Conservation (phyloP, 2,329 filamentous ascomycete genomes). For the Penicillium sumatraense region DNA sequence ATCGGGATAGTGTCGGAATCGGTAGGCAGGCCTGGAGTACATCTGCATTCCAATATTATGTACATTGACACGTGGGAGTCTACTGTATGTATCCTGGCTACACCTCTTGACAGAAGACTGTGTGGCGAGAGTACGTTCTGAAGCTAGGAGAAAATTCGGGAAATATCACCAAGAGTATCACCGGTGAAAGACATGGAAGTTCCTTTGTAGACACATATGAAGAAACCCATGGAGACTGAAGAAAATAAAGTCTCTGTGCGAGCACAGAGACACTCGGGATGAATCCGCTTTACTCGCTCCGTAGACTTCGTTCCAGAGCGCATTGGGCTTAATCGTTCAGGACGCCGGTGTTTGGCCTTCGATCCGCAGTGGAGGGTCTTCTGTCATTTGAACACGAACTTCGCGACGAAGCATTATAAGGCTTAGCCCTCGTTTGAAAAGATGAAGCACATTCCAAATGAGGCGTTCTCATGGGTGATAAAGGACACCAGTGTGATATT, state of each 20-base stretch:
- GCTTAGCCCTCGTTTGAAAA: not conserved
- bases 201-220: not conserved
- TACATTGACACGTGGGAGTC: not conserved
- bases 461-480: no score
- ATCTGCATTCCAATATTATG: not conserved
- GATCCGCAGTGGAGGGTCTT: constrained; percentile 2
- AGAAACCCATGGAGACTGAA: not conserved
- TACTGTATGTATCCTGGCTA: not conserved
- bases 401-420: not conserved
- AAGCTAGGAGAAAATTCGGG: constrained; percentile 1
- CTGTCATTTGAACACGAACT: not conserved
- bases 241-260: not conserved
- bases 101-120: not conserved
- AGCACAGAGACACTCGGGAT: not conserved
- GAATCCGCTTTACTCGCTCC: not conserved
- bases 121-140: not conserved
- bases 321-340: not conserved
- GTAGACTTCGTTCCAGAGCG: constrained; percentile 1
- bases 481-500: no score
- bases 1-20: constrained; percentile 7
- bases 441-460: not conserved
- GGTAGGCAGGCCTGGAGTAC: not conserved
- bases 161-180: not conserved
- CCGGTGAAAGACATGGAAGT: not conserved
- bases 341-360: not conserved